These are phyloP conservation scores for Chrysanthemum seticuspe DNA, from an alignment of 129 eudicot genomes.

Conservation along the genomic window DNA sequence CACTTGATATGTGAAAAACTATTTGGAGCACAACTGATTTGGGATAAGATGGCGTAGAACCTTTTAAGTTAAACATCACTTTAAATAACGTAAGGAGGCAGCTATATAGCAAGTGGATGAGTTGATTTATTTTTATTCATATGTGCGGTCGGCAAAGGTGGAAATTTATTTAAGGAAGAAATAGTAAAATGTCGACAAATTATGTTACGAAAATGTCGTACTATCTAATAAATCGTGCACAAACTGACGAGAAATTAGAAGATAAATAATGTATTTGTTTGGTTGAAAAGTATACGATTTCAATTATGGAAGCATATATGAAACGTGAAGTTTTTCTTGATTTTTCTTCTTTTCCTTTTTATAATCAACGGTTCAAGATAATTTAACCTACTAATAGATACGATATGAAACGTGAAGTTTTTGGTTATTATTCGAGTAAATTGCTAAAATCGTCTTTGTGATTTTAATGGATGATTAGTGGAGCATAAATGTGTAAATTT, in stretches of 20 bases:
- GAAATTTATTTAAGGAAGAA: conserved; percentile 2
- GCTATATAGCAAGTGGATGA: background rate
- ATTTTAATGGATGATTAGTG: too few relatives aligned
- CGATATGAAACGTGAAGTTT: too few relatives aligned
- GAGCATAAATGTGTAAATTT: too few relatives aligned
- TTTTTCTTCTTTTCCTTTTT: background rate
- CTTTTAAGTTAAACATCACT: too few relatives aligned
- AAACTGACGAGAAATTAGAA: background rate
- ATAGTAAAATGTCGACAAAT: conserved; percentile 4
- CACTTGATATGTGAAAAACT: too few relatives aligned
- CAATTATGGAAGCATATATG: background rate
- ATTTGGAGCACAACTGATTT: too few relatives aligned
- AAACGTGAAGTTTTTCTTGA: background rate
- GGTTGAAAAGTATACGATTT: background rate
- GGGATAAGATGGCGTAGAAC: too few relatives aligned
- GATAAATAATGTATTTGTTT: background rate
- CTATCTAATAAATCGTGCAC: conserved; percentile 1
- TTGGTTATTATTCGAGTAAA: too few relatives aligned
- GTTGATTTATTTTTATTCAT: background rate
- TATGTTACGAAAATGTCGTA: background rate
- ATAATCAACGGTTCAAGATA: background rate
- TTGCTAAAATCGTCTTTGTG: too few relatives aligned
- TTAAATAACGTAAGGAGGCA: background rate
- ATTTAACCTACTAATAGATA: too few relatives aligned
- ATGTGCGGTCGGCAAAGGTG: conserved; percentile 22